Percentiles rank a stretch among this genome's conserved stretches.
These are phyloP conservation scores for Neocallimastix lanati DNA, from an alignment of 192 early-diverging fungal species.

Conservation along the genomic window DNA sequence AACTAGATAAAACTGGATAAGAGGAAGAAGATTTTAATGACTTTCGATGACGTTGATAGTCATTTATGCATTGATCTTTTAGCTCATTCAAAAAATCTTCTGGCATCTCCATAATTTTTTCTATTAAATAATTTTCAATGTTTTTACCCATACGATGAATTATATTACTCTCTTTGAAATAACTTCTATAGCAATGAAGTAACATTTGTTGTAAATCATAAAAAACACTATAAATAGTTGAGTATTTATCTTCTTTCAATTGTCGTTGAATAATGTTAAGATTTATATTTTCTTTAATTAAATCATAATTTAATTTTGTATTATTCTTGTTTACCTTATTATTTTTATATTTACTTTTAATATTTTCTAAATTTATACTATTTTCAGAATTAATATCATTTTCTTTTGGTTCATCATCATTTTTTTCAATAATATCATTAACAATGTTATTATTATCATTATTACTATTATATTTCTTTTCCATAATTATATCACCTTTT, in stretches of 20 bases:
- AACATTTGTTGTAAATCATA: not conserved
- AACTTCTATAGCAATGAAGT: not conserved
- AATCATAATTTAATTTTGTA: no score
- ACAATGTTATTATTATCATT: no score
- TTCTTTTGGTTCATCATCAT: no score
- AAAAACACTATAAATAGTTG: not conserved
- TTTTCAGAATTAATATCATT: no score
- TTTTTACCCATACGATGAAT: not conserved
- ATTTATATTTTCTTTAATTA: not conserved
- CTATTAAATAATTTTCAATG: not conserved
- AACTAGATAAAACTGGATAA: not conserved
- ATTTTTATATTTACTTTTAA: no score
- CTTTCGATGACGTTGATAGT: not conserved
- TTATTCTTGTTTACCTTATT: no score
- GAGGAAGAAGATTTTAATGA: not conserved
- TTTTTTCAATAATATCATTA: not conserved
- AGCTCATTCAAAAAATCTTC: not conserved
- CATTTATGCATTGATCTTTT: not conserved
- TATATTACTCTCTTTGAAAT: not conserved
- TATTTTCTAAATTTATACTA: no score
- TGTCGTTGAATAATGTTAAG: not conserved
- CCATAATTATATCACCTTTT: not conserved
- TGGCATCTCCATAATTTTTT: not conserved
- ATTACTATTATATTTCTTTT: no score
- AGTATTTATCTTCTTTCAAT: not conserved